Base-by-base conservation (phyloP, 331 rosid species). In the Arachis monticola region DNA sequence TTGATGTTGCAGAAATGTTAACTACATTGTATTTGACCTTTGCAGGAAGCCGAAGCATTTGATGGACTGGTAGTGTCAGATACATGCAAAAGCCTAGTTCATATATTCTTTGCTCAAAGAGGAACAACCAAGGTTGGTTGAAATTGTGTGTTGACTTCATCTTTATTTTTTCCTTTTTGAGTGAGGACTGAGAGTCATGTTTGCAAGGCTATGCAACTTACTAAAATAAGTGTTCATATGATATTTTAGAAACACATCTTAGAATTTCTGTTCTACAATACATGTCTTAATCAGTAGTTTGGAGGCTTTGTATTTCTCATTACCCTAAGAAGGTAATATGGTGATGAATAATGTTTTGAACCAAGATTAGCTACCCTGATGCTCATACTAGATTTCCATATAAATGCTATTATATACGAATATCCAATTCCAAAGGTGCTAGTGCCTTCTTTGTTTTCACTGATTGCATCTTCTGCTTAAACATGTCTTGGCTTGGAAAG, bases 41-140 rank as follows among this genome's bases (percentile, higher is more conserved):
- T 80, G 83, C 90, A 92, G 99, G 99, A 94, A 85, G 90, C 87
- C 71, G 93, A 86, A 82, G 90, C 84, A 76, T 92, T 85, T 77
- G 92, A 88, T 46, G 85, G 10, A 53, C 87, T 90, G 80, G 67
- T 83, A 59, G 87, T 22, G 45, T 84, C 97, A 27, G 96, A 90
- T 62, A 86, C 89, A 65, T 67, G 83, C 85, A 92, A 88, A 84
- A 83, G 97, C 87, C 90, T 94, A 80, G 46, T 94, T 80, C 92
- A 94, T 47, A 22, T 91, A 63, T 94, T 94, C 85, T 94, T 92
- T 67, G 82, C 99, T 70, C 97, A 88, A 76, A 93, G 97, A 70
- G 93, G 97, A 85, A 90, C 97, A 10, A 57, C 97, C 13, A 94
- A 90, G 99, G 97, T 94, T 79, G 78, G 95, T 79, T 42, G 59